Evolutionary conservation across 768 basidiomycete species (phyloP).

Genomic region (Phanerochaete sordida): DNA sequence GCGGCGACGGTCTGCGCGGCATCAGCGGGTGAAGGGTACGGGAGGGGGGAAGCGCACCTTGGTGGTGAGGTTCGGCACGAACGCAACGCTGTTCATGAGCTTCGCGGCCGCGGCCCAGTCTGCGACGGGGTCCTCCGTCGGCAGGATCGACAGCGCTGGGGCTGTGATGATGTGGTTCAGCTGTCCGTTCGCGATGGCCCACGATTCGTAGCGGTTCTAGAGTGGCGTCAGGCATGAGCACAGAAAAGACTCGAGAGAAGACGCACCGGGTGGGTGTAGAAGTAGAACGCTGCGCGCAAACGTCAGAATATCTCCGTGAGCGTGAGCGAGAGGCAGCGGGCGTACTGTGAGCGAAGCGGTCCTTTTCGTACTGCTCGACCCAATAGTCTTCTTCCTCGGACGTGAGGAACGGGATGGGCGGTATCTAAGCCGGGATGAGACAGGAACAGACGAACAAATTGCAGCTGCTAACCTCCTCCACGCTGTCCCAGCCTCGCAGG

Average conservation of each 20-base stretch:
- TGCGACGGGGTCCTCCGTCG: constrained; percentile 44
- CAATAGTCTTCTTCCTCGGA: constrained; percentile 67
- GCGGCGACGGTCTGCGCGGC: constrained; percentile 42
- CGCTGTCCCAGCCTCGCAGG: constrained; percentile 47
- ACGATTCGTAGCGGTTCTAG: constrained; percentile 38
- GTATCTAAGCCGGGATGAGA: constrained; percentile 39
- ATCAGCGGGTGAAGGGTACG: too few species aligned
- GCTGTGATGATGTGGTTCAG: constrained; percentile 41
- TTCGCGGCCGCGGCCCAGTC: constrained; percentile 35
- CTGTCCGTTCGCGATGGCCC: constrained; percentile 35
- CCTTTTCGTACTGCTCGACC: constrained; percentile 53
- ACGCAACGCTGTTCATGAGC: constrained; percentile 24
- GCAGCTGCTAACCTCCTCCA: constrained; percentile 35
- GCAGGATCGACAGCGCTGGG: constrained; percentile 38
- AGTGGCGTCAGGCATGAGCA: neutral
- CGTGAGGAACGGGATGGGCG: constrained; percentile 58
- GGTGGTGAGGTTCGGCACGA: constrained; percentile 32
- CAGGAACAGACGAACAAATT: neutral
- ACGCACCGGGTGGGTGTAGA: constrained; percentile 54
- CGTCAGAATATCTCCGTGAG: neutral
- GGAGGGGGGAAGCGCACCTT: constrained; percentile 28
- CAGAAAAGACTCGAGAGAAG: constrained; percentile 7
- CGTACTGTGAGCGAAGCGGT: constrained; percentile 62
- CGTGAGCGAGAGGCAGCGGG: constrained; percentile 1
- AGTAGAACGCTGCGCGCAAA: constrained; percentile 50